Evolutionary conservation across 73 alveolate species (phyloP).

Genomic region (Halteria grandinella): DNA sequence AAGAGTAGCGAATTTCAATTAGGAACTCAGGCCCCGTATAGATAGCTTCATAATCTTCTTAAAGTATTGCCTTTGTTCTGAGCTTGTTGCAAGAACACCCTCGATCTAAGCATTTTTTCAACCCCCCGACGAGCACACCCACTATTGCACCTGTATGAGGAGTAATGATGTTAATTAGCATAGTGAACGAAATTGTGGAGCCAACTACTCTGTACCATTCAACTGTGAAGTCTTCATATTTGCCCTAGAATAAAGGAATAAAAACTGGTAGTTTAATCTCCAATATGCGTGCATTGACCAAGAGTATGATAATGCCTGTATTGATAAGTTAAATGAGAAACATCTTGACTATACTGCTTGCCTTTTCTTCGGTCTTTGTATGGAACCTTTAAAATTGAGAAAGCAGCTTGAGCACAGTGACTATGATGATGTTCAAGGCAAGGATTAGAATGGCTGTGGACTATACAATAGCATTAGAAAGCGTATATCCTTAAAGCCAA

Average conservation of each 20-base stretch:
- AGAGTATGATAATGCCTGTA: slow-evolving; percentile 63
- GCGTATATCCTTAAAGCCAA: slow-evolving; percentile 61
- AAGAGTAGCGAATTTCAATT: slow-evolving; percentile 65
- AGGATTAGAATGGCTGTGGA: slow-evolving; percentile 42
- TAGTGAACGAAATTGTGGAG: slow-evolving; percentile 54
- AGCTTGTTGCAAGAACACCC: slow-evolving; percentile 42
- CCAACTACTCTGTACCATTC: slow-evolving; percentile 71
- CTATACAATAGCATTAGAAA: slow-evolving; percentile 57
- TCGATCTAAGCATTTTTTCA: slow-evolving; percentile 48
- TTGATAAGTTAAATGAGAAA: slow-evolving; percentile 65
- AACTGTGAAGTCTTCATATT: slow-evolving; percentile 53
- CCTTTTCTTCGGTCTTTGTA: slow-evolving; percentile 50
- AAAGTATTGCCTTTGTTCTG: slow-evolving; percentile 34
- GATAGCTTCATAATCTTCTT: slow-evolving; percentile 56
- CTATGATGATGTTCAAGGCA: slow-evolving; percentile 42
- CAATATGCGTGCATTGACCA: slow-evolving; percentile 61
- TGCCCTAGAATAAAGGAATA: slow-evolving; percentile 56
- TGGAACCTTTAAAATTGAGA: slow-evolving; percentile 57
- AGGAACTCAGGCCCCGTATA: slow-evolving; percentile 74
- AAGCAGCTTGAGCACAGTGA: slow-evolving; percentile 40
- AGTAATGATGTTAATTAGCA: slow-evolving; percentile 52
- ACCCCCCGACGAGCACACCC: background rate
- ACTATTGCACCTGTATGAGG: slow-evolving; percentile 56
- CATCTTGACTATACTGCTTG: slow-evolving; percentile 59
- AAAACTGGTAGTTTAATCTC: slow-evolving; percentile 35